Percentiles rank a stretch among this genome's conserved stretches.
These are phyloP conservation scores for Sphaerulina vaccinii DNA, from an alignment of 2,329 filamentous ascomycete species.

Conservation along the genomic window DNA sequence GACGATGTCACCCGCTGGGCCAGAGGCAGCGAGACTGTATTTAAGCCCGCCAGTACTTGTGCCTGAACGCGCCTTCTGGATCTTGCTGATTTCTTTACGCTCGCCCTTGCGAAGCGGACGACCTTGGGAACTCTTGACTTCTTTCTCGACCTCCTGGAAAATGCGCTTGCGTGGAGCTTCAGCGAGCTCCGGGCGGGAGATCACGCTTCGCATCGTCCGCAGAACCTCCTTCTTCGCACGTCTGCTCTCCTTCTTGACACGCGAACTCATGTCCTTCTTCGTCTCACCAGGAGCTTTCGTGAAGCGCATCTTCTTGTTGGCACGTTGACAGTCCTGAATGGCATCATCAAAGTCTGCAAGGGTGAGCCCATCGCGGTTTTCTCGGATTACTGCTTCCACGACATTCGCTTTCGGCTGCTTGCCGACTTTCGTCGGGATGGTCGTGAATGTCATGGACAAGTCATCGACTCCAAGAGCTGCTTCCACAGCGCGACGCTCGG, in stretches of 20 bases:
- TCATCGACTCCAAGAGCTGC: not conserved
- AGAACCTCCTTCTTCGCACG: not conserved
- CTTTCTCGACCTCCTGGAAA: not conserved
- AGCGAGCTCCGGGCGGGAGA: no score
- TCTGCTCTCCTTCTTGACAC: not conserved
- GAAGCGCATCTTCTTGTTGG: not conserved
- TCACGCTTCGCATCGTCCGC: not conserved
- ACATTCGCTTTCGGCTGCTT: not conserved
- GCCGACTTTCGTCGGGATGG: not conserved
- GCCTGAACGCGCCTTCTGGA: not conserved
- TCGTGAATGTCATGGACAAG: not conserved
- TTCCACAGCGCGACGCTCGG: not conserved
- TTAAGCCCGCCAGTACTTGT: not conserved
- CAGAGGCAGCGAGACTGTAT: not conserved
- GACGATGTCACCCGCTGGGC: not conserved
- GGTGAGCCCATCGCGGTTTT: not conserved
- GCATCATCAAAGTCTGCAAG: not conserved
- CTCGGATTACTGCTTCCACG: not conserved
- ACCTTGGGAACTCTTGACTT: not conserved
- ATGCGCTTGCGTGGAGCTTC: not conserved
- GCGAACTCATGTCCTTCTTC: not conserved
- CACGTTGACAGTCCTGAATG: not conserved
- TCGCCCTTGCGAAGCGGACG: not conserved
- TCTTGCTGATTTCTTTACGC: not conserved
- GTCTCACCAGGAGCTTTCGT: not conserved